phyloP scores from a whole-genome alignment of 208 protist species.

The Herpetomonas muscarum region DNA sequence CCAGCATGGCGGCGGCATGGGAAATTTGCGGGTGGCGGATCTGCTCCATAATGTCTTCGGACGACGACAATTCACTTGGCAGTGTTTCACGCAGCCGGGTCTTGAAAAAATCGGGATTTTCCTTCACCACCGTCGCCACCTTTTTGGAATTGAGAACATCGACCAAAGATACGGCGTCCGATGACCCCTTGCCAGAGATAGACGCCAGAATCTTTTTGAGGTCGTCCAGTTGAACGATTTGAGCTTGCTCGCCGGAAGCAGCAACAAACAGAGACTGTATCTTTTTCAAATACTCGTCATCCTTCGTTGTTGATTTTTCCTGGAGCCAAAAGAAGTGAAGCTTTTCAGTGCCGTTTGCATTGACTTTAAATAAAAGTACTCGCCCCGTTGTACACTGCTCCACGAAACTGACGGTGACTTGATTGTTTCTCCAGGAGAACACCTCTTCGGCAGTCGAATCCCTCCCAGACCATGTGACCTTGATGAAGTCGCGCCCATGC shows the following conservation, averaged over 20 bases:
- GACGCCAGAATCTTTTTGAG: constrained; percentile 57
- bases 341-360: constrained; percentile 14
- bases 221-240: constrained; percentile 34
- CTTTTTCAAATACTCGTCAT: constrained; percentile 36
- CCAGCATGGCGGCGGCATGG: constrained; percentile 30
- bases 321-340: constrained; percentile 83
- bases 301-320: constrained; percentile 71
- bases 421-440: not conserved
- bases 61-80: constrained; percentile 26
- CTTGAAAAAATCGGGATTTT: constrained; percentile 54
- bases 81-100: constrained; percentile 34
- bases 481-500: constrained; percentile 17
- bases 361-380: constrained; percentile 63
- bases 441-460: constrained; percentile 1
- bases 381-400: constrained; percentile 72
- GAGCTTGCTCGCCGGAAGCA: not conserved
- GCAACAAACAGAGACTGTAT: constrained; percentile 42
- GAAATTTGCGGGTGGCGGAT: constrained; percentile 67
- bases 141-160: constrained; percentile 48
- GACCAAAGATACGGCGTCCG: constrained; percentile 19
- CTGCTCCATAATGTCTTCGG: constrained; percentile 44
- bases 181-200: constrained; percentile 30
- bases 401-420: constrained; percentile 32
- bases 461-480: constrained; percentile 36
- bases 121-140: constrained; percentile 45